Conservation (phyloP, 169 alveolate species). For the Toxoplasma gondii region DNA sequence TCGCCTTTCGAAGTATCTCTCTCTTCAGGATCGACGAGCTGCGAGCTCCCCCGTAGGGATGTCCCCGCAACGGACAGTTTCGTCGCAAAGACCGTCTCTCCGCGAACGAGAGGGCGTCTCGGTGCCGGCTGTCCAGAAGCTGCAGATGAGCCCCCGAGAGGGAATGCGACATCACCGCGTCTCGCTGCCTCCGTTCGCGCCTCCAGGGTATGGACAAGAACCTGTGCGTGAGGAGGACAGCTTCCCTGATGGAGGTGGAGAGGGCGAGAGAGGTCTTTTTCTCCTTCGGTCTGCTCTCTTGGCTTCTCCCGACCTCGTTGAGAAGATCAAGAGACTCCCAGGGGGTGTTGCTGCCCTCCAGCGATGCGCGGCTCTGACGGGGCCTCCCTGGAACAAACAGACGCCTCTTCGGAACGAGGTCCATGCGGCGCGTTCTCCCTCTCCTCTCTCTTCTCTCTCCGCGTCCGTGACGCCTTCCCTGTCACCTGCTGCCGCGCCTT, state of each 20-base stretch:
- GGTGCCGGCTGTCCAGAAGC: no score
- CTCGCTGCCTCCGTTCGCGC: no score
- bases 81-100: no score
- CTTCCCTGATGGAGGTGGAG: not conserved
- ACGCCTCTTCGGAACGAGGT: not conserved
- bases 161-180: no score
- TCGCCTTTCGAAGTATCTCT: no score
- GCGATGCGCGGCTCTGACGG: not conserved
- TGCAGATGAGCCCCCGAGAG: no score
- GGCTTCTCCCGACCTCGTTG: not conserved
- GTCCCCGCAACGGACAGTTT: no score
- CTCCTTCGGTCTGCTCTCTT: not conserved
- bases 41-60: no score
- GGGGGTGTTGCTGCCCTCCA: not conserved
- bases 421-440: not conserved
- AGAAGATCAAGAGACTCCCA: not conserved
- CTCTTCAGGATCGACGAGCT: no score
- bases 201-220: not conserved
- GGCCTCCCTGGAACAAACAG: not conserved
- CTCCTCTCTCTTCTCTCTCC: not conserved
- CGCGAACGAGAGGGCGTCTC: no score
- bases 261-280: not conserved
- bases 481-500: not conserved
- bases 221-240: not conserved
- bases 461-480: not conserved